Evolutionary conservation across 129 eudicot species (phyloP).

Genomic region (Chrysanthemum lavandulifolium): DNA sequence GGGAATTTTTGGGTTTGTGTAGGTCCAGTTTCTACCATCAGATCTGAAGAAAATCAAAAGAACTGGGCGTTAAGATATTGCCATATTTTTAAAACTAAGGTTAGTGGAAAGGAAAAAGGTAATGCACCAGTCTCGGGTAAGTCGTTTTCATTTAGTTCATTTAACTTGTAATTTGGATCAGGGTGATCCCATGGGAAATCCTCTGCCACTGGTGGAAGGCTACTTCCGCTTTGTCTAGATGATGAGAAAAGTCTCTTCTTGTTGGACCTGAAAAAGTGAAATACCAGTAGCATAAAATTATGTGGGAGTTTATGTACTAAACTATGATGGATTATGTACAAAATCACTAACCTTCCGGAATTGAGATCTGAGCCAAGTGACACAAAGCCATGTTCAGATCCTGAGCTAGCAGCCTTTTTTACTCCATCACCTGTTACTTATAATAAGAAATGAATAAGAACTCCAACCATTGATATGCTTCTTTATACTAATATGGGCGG

Average conservation of each 20-base stretch:
- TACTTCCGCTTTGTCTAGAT: constrained; percentile 49
- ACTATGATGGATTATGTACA: background rate
- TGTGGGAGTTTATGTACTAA: background rate
- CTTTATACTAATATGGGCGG: no score
- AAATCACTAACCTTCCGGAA: constrained; percentile 59
- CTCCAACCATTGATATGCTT: background rate
- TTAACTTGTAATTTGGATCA: constrained; percentile 56
- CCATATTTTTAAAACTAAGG: no score
- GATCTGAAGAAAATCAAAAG: constrained; percentile 38
- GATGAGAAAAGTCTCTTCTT: constrained; percentile 62
- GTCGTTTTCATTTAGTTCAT: constrained; percentile 43
- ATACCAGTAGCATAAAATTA: background rate
- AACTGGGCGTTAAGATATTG: background rate
- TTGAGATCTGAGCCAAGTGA: constrained; percentile 46
- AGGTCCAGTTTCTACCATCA: constrained; percentile 76
- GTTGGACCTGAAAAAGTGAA: constrained; percentile 44
- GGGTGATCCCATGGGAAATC: constrained; percentile 45
- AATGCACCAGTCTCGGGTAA: constrained; percentile 50
- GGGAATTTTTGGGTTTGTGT: constrained; percentile 69
- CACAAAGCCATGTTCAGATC: constrained; percentile 44
- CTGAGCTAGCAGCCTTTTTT: constrained; percentile 59
- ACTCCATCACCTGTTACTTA: constrained; percentile 38
- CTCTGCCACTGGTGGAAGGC: constrained; percentile 80
- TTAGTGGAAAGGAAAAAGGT: background rate
- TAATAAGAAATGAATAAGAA: constrained; percentile 17